Evolutionary conservation across 352 stramenopile species (phyloP), one percentile per base, ranked within the genome.

Genomic region (Pythium insidiosum): DNA sequence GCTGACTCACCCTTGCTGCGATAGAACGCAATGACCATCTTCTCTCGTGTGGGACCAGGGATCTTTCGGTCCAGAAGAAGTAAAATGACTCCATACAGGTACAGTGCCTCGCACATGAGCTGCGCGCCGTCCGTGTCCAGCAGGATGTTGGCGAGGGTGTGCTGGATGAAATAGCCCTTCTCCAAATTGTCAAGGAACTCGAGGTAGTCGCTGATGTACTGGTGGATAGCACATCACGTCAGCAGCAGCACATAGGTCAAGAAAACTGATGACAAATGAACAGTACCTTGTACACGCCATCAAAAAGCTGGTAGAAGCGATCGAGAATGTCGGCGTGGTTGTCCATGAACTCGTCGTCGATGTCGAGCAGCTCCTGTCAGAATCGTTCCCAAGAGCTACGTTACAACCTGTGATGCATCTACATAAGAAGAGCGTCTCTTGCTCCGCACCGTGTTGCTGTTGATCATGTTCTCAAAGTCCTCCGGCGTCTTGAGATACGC

Each of bases 1-100:
- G 72, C 72, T 23, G 82, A 90, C 60, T 95, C 88, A 34, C 88
- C 88, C 47, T 94, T 85, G 59, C 73, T 92, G 45, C 83, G 72
- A 38, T 84, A 94, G 43, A 87, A 90, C 23, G 81, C 81, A 31
- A 94, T 83, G 28, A 98, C 85, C 58, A 98, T 87, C 37, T 94
- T 84, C 68, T 98, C 94, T 25, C 94, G 80, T 24, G 85, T 81
- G 6, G 73, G 68, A 2, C 82, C 84, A 0, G 79, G 88, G 29
- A 97, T 88, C 46, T 93, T 91, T 35, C 82, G 77, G 43, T 98
- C 94, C 37, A 98, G 58, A n/a, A 97, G 58, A 18, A 98, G 58
- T 35, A 98, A 69, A 53, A 98, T 97, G 30, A 95, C 84, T 40
- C 91, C 93, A 49, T 96, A 97, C n/a, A 98, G 74, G 50, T 96